A percentile compares a stretch with the other conserved stretches of the same genome.
Conservation (phyloP, 352 stramenopile genomes). For the Phytopythium ostracodes region DNA sequence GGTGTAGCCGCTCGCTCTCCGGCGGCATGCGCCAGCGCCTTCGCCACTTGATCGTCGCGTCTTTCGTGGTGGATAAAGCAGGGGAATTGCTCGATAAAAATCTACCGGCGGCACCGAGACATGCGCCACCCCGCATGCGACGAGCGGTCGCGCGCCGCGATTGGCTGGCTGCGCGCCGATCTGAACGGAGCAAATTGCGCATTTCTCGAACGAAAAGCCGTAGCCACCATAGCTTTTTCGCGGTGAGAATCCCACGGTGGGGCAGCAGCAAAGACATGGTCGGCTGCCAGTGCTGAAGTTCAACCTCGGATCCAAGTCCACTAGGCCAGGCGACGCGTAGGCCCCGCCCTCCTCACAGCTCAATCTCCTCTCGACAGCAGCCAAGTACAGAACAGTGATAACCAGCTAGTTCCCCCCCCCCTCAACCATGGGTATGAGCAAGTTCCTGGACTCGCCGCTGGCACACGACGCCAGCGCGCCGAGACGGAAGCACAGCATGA, state of each 20-base stretch:
- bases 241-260: not conserved
- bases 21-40: not conserved
- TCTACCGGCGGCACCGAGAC: not conserved
- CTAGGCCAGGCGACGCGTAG: not conserved
- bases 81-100: not conserved
- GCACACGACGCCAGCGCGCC: constrained; percentile 1
- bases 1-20: not conserved
- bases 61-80: too few relatives aligned
- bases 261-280: not conserved
- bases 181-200: not conserved
- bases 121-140: not conserved
- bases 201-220: too few relatives aligned
- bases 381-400: not conserved
- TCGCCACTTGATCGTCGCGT: too few relatives aligned
- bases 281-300: not conserved
- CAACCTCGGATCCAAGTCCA: not conserved
- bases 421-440: not conserved
- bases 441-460: not conserved
- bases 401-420: too few relatives aligned
- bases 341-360: not conserved
- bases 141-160: too few relatives aligned
- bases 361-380: not conserved
- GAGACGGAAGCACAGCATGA: constrained; percentile 19
- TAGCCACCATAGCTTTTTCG: not conserved
- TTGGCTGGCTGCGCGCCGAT: not conserved